A percentile compares a stretch with the other conserved stretches of the same genome.
phyloP scores from a whole-genome alignment of 1,284 basidiomycete genomes.

The Coniferiporia sulphurascens region DNA sequence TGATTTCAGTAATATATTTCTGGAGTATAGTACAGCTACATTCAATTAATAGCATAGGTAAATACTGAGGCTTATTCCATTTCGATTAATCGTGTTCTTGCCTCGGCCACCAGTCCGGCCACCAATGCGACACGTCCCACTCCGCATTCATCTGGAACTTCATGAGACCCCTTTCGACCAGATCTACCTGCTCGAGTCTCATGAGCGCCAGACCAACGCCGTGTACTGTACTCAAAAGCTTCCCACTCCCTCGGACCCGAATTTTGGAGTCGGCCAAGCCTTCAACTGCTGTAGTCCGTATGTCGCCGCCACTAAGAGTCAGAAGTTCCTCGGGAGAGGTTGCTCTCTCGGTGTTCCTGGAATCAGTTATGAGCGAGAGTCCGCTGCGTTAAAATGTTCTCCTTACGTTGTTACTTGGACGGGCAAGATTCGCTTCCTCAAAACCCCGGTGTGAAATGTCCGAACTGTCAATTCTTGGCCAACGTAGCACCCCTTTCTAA shows the following conservation, averaged over 20 bases:
- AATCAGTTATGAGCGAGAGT: slow-evolving; percentile 20
- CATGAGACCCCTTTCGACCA: slow-evolving; percentile 36
- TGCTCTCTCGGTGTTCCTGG: background rate
- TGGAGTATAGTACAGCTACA: background rate
- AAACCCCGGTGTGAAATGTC: slow-evolving; percentile 91
- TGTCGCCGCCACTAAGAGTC: slow-evolving; percentile 20
- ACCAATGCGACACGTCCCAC: slow-evolving; percentile 51
- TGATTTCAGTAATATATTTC: background rate
- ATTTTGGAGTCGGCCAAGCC: slow-evolving; percentile 34
- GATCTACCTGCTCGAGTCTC: slow-evolving; percentile 58
- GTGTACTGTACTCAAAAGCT: slow-evolving; percentile 51
- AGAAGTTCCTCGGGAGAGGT: background rate
- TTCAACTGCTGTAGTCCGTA: slow-evolving; percentile 18
- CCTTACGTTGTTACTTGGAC: slow-evolving; percentile 41
- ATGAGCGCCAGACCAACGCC: slow-evolving; percentile 67
- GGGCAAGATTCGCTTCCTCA: slow-evolving; percentile 89
- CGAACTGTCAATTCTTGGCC: slow-evolving; percentile 97
- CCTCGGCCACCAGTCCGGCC: slow-evolving; percentile 69
- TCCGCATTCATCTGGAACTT: slow-evolving; percentile 29
- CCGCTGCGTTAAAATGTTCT: slow-evolving; percentile 1
- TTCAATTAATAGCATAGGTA: background rate
- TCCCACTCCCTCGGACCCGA: slow-evolving; percentile 53
- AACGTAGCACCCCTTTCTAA: slow-evolving; percentile 96
- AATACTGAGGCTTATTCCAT: too few relatives aligned
- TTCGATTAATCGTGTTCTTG: slow-evolving; percentile 6